Evolutionary conservation across 1,284 basidiomycete species (phyloP).

Genomic region (Fereydounia khargensis): DNA sequence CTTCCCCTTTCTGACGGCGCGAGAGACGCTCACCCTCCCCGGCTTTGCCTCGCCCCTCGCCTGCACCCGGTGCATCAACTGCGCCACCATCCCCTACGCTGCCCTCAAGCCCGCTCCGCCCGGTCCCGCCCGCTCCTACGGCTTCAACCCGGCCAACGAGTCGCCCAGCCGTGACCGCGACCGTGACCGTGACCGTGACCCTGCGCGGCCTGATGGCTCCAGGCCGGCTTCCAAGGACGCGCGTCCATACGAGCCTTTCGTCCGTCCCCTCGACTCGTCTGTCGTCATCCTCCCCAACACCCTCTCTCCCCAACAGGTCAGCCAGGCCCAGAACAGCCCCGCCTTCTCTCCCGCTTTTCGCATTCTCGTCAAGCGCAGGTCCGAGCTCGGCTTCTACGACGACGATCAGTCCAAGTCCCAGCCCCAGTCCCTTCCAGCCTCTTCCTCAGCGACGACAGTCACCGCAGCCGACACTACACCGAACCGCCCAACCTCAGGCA

Average conservation of each 20-base stretch:
- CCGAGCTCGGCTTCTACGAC: too few relatives aligned
- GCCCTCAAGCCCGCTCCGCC: conserved; percentile 26
- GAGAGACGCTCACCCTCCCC: conserved; percentile 19
- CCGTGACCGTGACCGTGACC: not conserved
- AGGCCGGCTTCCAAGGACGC: not conserved
- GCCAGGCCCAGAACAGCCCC: conserved; percentile 7
- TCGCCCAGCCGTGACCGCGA: not conserved
- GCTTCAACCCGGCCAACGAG: conserved; percentile 14
- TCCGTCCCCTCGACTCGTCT: conserved; percentile 28
- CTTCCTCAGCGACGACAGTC: too few relatives aligned
- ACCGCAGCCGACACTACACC: conserved; percentile 19
- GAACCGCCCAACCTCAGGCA: conserved; percentile 9
- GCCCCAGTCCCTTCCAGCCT: too few relatives aligned
- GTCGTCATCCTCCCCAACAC: conserved; percentile 29
- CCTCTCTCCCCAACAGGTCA: conserved; percentile 22
- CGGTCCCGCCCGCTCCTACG: conserved; percentile 17
- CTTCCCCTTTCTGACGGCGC: conserved; percentile 19
- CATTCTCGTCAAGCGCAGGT: conserved; percentile 11
- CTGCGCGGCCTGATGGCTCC: not conserved
- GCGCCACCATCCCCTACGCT: conserved; percentile 28
- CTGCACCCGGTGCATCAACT: conserved; percentile 33
- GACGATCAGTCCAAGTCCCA: not conserved
- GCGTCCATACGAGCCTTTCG: conserved; percentile 15
- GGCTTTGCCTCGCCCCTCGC: conserved; percentile 12
- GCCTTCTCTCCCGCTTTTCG: conserved; percentile 30